These are phyloP conservation scores for Flaveria ramosissima DNA, from an alignment of 129 eudicot genomes.

Conservation along the genomic window DNA sequence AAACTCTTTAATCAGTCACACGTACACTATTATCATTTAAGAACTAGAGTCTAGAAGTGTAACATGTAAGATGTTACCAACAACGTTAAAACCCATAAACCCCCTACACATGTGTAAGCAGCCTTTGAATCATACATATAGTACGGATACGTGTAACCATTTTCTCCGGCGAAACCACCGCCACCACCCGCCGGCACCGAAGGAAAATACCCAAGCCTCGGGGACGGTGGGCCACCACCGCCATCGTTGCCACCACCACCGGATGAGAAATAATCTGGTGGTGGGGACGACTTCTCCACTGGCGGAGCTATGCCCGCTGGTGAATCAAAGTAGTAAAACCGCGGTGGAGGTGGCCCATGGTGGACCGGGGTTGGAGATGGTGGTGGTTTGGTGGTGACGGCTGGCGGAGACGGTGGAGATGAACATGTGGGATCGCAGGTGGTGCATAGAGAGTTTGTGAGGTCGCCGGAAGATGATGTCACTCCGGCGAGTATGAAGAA, in stretches of 20 bases:
- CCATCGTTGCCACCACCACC: constrained; percentile 16
- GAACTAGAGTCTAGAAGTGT: background rate
- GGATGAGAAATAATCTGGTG: constrained; percentile 38
- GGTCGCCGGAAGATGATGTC: constrained; percentile 14
- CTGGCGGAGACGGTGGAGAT: constrained; percentile 40
- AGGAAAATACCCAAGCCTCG: constrained; percentile 40
- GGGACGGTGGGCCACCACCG: constrained; percentile 41
- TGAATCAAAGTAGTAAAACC: constrained; percentile 37
- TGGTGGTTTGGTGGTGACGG: constrained; percentile 30
- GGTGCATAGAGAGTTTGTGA: constrained; percentile 46
- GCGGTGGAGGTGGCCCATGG: constrained; percentile 49
- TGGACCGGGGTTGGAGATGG: constrained; percentile 22
- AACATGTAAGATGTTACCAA: constrained; percentile 8
- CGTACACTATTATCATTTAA: background rate
- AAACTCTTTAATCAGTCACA: background rate
- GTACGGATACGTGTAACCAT: constrained; percentile 45
- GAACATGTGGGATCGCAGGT: constrained; percentile 67
- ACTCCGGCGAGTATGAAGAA: constrained; percentile 27
- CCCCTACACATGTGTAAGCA: constrained; percentile 7
- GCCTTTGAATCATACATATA: constrained; percentile 51
- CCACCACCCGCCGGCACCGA: constrained; percentile 24
- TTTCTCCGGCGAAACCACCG: constrained; percentile 24
- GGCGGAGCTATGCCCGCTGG: constrained; percentile 30
- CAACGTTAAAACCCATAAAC: background rate
- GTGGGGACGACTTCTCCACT: constrained; percentile 6